These are phyloP conservation scores for Beauveria sp. DNA, from an alignment of 2,329 filamentous ascomycete species.

Conservation along the genomic window DNA sequence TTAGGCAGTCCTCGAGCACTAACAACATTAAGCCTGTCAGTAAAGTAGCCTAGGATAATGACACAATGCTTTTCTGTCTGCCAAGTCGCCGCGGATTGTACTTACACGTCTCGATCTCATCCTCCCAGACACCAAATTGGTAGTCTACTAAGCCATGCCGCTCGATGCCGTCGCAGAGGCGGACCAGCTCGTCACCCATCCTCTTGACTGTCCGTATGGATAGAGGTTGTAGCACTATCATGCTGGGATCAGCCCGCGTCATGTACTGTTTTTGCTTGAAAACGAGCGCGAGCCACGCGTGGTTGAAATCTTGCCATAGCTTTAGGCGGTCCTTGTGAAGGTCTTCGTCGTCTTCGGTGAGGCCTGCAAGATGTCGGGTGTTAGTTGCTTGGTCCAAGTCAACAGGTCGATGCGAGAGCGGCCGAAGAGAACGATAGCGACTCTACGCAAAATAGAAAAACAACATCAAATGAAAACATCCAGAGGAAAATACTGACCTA, in stretches of 20 bases:
- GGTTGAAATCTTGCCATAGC: conserved; percentile 91
- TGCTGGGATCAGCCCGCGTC: conserved; percentile 47
- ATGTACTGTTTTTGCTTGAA: conserved; percentile 78
- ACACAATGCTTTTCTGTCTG: neutral
- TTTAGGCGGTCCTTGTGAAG: conserved; percentile 70
- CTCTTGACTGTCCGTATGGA: conserved; percentile 61
- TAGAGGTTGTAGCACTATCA: conserved; percentile 48
- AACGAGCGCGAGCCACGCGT: conserved; percentile 77
- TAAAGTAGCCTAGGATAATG: neutral
- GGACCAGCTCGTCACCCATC: conserved; percentile 75
- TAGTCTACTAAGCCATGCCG: conserved; percentile 94
- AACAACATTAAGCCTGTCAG: neutral
- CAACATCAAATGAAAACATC: neutral
- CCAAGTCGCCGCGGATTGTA: neutral
- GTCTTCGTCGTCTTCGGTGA: conserved; percentile 73
- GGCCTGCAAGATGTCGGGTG: conserved; percentile 44
- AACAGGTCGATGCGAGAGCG: too few relatives aligned
- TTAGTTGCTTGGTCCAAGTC: neutral
- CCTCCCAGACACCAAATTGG: conserved; percentile 93
- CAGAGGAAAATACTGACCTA: conserved; percentile 36
- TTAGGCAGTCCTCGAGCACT: conserved; percentile 35
- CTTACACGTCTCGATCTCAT: conserved; percentile 79
- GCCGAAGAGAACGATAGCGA: too few relatives aligned
- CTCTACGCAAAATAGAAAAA: neutral
- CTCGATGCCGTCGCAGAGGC: conserved; percentile 79